These are phyloP conservation scores for Exserohilum turcica DNA, from an alignment of 2,329 filamentous ascomycete species.

Conservation along the genomic window DNA sequence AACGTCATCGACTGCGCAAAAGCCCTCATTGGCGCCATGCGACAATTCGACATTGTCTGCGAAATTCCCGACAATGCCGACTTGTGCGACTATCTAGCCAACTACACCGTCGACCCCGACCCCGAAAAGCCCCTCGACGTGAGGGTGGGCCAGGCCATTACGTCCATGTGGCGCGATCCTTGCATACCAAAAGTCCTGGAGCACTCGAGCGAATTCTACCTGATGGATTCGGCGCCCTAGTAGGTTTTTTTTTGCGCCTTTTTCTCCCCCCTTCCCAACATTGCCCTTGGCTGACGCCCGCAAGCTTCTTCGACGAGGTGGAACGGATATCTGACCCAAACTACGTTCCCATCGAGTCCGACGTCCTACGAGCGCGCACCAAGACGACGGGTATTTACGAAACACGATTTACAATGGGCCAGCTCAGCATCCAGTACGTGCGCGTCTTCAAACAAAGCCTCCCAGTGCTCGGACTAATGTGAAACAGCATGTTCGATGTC, in stretches of 20 bases:
- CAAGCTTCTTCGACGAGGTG: slow-evolving; percentile 94
- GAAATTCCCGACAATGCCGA: slow-evolving; percentile 72
- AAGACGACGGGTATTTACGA: slow-evolving; percentile 99
- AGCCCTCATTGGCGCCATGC: slow-evolving; percentile 87
- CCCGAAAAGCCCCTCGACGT: slow-evolving; percentile 83
- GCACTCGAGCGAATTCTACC: slow-evolving; percentile 95
- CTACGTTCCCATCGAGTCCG: slow-evolving; percentile 91
- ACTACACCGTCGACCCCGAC: slow-evolving; percentile 89
- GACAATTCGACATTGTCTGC: slow-evolving; percentile 85
- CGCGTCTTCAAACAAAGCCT: slow-evolving; percentile 10
- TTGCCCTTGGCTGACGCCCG: slow-evolving; percentile 17
- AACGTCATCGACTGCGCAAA: slow-evolving; percentile 97
- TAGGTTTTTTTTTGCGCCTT: slow-evolving; percentile 61
- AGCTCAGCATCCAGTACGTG: slow-evolving; percentile 95
- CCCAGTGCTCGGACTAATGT: slow-evolving; percentile 33
- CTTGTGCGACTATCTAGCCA: slow-evolving; percentile 77
- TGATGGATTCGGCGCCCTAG: slow-evolving; percentile 99
- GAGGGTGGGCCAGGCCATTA: slow-evolving; percentile 80
- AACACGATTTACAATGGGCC: slow-evolving; percentile 97
- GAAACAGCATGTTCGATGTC: slow-evolving; percentile 93
- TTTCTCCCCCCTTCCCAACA: no score
- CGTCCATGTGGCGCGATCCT: slow-evolving; percentile 87
- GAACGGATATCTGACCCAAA: slow-evolving; percentile 80
- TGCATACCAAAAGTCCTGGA: slow-evolving; percentile 83
- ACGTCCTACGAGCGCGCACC: slow-evolving; percentile 91